Base-by-base conservation (phyloP, 2,329 filamentous ascomycete genomes). In the Proliferodiscus dingleyae region DNA sequence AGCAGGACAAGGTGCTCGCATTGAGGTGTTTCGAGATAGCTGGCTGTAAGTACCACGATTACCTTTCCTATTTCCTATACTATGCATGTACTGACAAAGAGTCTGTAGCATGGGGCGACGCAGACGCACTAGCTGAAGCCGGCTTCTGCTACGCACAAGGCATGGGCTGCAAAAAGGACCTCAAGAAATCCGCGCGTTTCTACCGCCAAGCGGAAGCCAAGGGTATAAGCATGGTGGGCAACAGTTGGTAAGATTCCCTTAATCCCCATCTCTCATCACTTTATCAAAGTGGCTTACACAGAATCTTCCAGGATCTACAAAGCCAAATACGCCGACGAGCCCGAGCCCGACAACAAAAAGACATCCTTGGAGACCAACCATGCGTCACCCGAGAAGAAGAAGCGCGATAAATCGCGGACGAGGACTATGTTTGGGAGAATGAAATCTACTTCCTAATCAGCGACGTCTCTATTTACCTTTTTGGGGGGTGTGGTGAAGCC, bases 61-160 rank as follows among this genome's bases (percentile, higher is more conserved):
- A 10, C 30, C 3, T 16, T 18, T 32, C 18, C n/a, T 1, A 24
- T 29, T n/a, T 13, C 23, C 23, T 33, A 15, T 16, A 22, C 41
- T 37, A 22, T 16, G 13, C 8, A 26, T 8, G n/a, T 56, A 46
- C 58, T 51, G 24, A 56, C 45, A 52, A 48, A 15, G 10, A 52
- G 50, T 58, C 6, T 24, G 19, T 56, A 84, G 81, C 79, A 53
- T 98, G 93, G 93, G 93, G 93, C 26, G 93, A 98, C 68, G 83
- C 86, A 5, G 93, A 98, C 69, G 93, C 93, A 18, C 75, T 98
- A 49, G 85, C 89, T 6, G 93, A 98, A 69, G 88, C 93, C 6
- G 93, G 90, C 13, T 97, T 93, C 67, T 98, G 91, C 70, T 98
- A 97, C 61, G 88, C 89, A 1, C 83, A 97, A 64, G 93, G 90